Evolutionary conservation across 2,329 filamentous ascomycete genomes (phyloP), one percentile per base, ranked within the genome.

Genomic region (Trichoderma sp.): DNA sequence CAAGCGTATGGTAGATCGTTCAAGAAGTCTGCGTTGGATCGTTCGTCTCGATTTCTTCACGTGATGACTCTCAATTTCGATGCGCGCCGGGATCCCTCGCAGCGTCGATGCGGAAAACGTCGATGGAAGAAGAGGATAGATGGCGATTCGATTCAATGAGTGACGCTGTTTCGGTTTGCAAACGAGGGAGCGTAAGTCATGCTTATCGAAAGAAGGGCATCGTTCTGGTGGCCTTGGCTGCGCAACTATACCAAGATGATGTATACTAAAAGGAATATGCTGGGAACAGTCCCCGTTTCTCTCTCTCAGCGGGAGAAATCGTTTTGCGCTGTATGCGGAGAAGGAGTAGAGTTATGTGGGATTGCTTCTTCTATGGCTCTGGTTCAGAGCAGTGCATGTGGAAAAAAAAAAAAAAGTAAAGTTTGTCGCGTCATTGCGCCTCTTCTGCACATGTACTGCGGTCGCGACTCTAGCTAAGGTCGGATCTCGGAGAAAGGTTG

Each of bases 401-500:
- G 3, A 26, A 13, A 46, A 30, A 34, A 30, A 5, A 49, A 10
- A 51, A 59, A 30, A 34, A 30, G 8, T 56, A 10, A 51, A 59
- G 14, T 28, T 58, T 39, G 52, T 55, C 54, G 64, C 64, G 64
- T 58, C 39, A 16, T 11, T 39, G 21, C 54, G 28, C 30, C 10
- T 21, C 37, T 66, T 26, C 39, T 24, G 63, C 32, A 7, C 6
- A 3, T 30, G 32, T 34, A 32, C 34, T 30, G 14, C 7, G 14
- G 16, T 37, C 26, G 61, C 61, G 61, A 56, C 32, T 32, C 28
- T 26, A 65, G 55, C 14, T 6, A 8, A 34, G 11, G 4, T 26
- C 64, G 64, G 64, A 49, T 16, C 7, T 16, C 64, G 64, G 54
- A 66, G 49, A 51, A 66, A 49, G 18, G 16, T 58, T 59, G 10